Base-by-base conservation (phyloP, 495 filamentous ascomycete species). In the Clavariopsis aquatica region DNA sequence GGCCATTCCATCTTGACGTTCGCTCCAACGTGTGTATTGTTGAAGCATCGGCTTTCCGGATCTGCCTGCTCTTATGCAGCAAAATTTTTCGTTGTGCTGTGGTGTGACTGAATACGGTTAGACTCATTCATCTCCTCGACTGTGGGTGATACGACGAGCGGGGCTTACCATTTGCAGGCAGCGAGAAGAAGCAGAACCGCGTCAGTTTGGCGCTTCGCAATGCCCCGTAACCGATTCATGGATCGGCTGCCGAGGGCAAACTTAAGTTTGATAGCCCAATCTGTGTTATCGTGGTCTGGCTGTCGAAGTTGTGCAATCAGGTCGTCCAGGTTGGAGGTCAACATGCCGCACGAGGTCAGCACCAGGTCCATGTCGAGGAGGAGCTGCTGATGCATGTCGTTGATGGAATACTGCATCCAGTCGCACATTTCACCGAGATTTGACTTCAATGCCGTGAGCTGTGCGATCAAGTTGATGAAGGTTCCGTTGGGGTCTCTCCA, bases 381-480 rank as follows among this genome's bases (percentile, higher is more conserved):
- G 15, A 68, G 59, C 54, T 68, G 65, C 38, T 54, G 47, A 43
- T 68, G 65, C 60, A 68, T 53, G 22, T 68, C 60, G 22, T 45
- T 53, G 34, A 68, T 63, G 4, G 59, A 53, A 43, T 58, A 64
- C n/a, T 64, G 57, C 65, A 68, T 68, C 65, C 65, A 68, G 65
- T 68, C 65, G 24, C 57, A 60, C 65, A 68, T 68, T 51, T 68
- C 65, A 1, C 31, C 47, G 17, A 68, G 60, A 38, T 60, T 63
- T 20, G 65, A 63, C 41, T 68, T 68, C 1, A 68, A 46, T 10
- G 65, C 65, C 0, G 65, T 68, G 9, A 68, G 34, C 23, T 68
- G 65, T 38, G 65, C 65, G 38, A 68, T 68, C 52, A 68, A 49
- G 28, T 68, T 68, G 60, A 68, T 68, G 47, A 62, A 68, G 45